Evolutionary conservation across 768 basidiomycete genomes (phyloP), one percentile per base, ranked within the genome.

Genomic region (Austroboletus eburneus): DNA sequence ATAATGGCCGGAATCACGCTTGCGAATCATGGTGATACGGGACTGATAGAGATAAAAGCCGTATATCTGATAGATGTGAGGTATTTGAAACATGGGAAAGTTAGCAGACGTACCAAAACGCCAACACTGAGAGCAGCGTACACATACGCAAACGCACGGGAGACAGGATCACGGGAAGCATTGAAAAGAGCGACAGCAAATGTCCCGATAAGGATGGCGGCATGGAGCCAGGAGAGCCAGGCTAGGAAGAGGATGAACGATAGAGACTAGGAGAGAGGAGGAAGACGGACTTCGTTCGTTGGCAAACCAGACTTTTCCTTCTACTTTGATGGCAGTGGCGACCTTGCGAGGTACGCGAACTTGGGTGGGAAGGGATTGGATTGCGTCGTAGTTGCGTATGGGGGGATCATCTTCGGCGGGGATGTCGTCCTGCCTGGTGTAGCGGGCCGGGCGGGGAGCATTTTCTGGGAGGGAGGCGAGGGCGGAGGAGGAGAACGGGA

Each of bases 221-320:
- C 83, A 52, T 88, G 89, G 43, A 98, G 72, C 83, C 95, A 99
- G 0, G 93, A 79, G 25, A 98, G 77, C 88, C 93, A 96, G 2
- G 95, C 90, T 91, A 43, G 2, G 43, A 39, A 32, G 41, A 22
- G 21, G n/a, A 29, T 61, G 25, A 58, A 9, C 13, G 14, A n/a
- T n/a, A n/a, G n/a, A n/a, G n/a, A n/a, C n/a, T n/a, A 25, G 23
- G 24, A 24, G 32, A 44, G 16, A 33, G 24, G 33, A 30, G 30
- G 37, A 43, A 39, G 13, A 27, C 83, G 50, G 39, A 92, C 90
- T 92, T 61, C 91, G 73, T 67, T 97, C 93, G 60, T 96, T 96
- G 9, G 93, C 92, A 64, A 97, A 95, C 93, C 94, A 97, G 39
- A 97, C 93, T 60, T 97, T 97, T 18, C 82, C 84, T 63, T 97